phyloP scores from a whole-genome alignment of 768 basidiomycete species.

The Omphalotus guepiniiformis region DNA sequence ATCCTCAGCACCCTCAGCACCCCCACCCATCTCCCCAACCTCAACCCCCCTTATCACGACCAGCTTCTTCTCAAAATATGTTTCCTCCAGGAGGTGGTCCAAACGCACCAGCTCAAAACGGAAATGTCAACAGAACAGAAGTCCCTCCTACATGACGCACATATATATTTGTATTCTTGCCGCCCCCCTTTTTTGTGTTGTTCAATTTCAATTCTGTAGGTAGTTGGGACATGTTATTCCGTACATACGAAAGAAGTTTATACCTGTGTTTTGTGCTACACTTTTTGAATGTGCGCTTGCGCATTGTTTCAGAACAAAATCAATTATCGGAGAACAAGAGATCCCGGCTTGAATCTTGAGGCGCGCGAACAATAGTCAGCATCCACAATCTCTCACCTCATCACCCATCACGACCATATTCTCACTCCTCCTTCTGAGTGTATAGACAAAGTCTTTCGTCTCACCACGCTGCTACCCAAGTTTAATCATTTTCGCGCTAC shows the following conservation, averaged over 20 bases:
- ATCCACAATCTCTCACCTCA: no score
- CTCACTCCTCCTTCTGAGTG: no score
- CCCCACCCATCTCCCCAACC: conserved; percentile 25
- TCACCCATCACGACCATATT: no score
- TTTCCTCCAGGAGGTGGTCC: conserved; percentile 42
- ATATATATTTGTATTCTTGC: conserved; percentile 5
- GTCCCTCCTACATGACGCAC: conserved; percentile 32
- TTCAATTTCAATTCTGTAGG: conserved; percentile 9
- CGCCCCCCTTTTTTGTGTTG: conserved; percentile 3
- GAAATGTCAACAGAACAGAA: conserved; percentile 40
- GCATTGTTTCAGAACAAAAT: background rate
- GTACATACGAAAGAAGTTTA: background rate
- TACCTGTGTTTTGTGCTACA: background rate
- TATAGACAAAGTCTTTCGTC: no score
- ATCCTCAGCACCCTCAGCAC: conserved; percentile 25
- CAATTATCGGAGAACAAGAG: background rate
- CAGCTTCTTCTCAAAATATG: conserved; percentile 58
- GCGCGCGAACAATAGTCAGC: background rate
- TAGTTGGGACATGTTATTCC: conserved; percentile 8
- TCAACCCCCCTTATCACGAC: conserved; percentile 44
- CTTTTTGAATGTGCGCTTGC: background rate
- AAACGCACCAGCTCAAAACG: conserved; percentile 37
- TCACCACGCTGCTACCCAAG: conserved; percentile 10
- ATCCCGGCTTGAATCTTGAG: background rate
- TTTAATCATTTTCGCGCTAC: conserved; percentile 9